A percentile compares a stretch with the other conserved stretches of the same genome.
Evolutionary conservation across 2,329 filamentous ascomycete species (phyloP).

Genomic region (Neonectria magnoliae): DNA sequence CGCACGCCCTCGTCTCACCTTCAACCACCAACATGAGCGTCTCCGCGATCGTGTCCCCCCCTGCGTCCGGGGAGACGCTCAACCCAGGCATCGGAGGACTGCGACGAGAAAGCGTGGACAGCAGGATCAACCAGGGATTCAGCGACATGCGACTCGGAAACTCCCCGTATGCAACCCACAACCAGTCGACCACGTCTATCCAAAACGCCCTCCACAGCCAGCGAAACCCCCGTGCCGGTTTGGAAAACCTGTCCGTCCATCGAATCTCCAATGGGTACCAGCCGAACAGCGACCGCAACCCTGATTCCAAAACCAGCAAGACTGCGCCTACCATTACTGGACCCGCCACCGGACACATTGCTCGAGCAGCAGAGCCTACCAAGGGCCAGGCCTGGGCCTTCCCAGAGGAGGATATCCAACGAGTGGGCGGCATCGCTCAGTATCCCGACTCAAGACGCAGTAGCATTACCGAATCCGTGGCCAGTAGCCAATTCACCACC

Average conservation of each 20-base stretch:
- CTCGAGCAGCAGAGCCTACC: constrained; percentile 78
- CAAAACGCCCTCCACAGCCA: constrained; percentile 77
- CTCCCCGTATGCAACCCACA: constrained; percentile 78
- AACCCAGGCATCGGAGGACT: constrained; percentile 57
- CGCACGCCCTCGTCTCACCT: constrained; percentile 65
- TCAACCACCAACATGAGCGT: constrained; percentile 71
- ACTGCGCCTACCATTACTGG: constrained; percentile 82
- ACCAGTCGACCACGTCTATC: constrained; percentile 79
- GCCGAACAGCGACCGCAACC: constrained; percentile 67
- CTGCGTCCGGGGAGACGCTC: constrained; percentile 55
- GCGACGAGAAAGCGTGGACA: constrained; percentile 82
- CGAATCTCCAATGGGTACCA: constrained; percentile 74
- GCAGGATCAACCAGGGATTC: constrained; percentile 78
- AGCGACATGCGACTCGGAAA: constrained; percentile 74
- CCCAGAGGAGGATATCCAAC: constrained; percentile 74
- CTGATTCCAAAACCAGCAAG: constrained; percentile 66
- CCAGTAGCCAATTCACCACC: constrained; percentile 81
- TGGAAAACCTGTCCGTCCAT: constrained; percentile 64
- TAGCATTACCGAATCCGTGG: constrained; percentile 80
- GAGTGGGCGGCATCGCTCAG: constrained; percentile 56
- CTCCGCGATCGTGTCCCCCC: constrained; percentile 72
- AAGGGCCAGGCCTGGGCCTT: constrained; percentile 89
- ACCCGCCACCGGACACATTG: constrained; percentile 71
- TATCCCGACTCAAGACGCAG: constrained; percentile 76
- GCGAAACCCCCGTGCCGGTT: constrained; percentile 64